Evolutionary conservation across 2,329 filamentous ascomycete genomes (phyloP).

Genomic region (Fusarium neocosmosporiellum): DNA sequence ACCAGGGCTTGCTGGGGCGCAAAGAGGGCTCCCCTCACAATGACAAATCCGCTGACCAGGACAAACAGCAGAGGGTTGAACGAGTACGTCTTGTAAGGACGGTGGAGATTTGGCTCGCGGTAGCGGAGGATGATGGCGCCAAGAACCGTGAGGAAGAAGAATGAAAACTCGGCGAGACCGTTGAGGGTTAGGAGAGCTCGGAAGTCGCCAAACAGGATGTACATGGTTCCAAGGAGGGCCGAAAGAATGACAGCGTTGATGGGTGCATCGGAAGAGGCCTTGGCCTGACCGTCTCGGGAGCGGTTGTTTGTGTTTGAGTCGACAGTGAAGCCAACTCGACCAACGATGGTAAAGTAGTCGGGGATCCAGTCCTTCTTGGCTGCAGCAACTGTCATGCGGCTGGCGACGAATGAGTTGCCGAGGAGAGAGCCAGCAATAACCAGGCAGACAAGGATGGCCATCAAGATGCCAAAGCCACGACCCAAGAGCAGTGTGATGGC

Average conservation of each 20-base stretch:
- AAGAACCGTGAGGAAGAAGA: slow-evolving; percentile 72
- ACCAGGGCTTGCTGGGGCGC: slow-evolving; percentile 65
- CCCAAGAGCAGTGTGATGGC: slow-evolving; percentile 67
- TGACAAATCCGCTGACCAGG: slow-evolving; percentile 69
- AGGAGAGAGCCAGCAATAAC: slow-evolving; percentile 72
- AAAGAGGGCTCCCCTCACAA: slow-evolving; percentile 68
- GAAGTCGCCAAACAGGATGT: slow-evolving; percentile 71
- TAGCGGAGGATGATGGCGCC: slow-evolving; percentile 67
- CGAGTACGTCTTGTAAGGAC: slow-evolving; percentile 67
- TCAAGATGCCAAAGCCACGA: slow-evolving; percentile 61
- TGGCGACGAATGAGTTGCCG: slow-evolving; percentile 71
- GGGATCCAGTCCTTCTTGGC: slow-evolving; percentile 65
- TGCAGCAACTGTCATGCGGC: slow-evolving; percentile 70
- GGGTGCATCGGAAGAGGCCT: slow-evolving; percentile 59
- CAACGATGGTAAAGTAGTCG: slow-evolving; percentile 56
- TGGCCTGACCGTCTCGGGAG: neutral
- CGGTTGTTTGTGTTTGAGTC: neutral
- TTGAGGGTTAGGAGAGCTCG: slow-evolving; percentile 70
- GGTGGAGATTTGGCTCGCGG: slow-evolving; percentile 63
- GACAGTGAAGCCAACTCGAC: slow-evolving; percentile 51
- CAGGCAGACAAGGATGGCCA: slow-evolving; percentile 67
- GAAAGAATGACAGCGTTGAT: slow-evolving; percentile 65
- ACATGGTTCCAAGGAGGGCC: slow-evolving; percentile 62
- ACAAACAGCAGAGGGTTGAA: slow-evolving; percentile 64
- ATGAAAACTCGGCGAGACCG: slow-evolving; percentile 69